Evolutionary conservation across 2,329 filamentous ascomycete species (phyloP), one percentile per base, ranked within the genome.

Genomic region (Fusarium torreyae): DNA sequence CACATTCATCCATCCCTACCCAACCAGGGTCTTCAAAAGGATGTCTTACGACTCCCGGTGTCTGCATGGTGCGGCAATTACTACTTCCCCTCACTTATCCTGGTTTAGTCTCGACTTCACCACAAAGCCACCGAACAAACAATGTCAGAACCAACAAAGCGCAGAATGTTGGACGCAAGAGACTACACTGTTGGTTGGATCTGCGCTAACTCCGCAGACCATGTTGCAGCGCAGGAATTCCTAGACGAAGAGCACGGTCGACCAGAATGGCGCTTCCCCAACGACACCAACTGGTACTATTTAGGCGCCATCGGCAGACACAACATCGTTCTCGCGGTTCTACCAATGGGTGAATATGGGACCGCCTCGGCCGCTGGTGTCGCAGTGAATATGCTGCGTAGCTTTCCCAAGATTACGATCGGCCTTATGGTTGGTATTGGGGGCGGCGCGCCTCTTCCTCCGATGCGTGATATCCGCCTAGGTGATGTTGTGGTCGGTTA

Each of bases 171-270:
- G 8, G 17, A 53, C 10, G 26, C 39, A 26, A 18, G 15, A 8
- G 38, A 61, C 18, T 61, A 61, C 24, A 56, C 57, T 0, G 28
- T 56, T 6, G 57, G 57, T n/a, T 46, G 26, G 53, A 42, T 62
- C 6, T 57, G 42, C 5, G 40, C 45, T 28, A 28, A 28, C 14
- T 15, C 26, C 0, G 26, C 39, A 18, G 46, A 57, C 24, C 36
- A 36, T 22, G 17, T 57, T 6, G 59, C 59, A 5, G 59, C 59
- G 1, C 53, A 52, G 15, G 15, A 15, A 9, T 51, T 62, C 3
- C 46, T 62, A 2, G 54, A 62, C 11, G 46, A 58, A 4, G 34
- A 50, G 17, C 46, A 62, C 14, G 44, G 40, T 0, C 36, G 17
- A 14, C 57, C 51, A 7, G 5, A 33, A 2, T 26, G 5, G 11